Conservation (phyloP, 768 basidiomycete genomes). For the Gloeostereum incarnatum region DNA sequence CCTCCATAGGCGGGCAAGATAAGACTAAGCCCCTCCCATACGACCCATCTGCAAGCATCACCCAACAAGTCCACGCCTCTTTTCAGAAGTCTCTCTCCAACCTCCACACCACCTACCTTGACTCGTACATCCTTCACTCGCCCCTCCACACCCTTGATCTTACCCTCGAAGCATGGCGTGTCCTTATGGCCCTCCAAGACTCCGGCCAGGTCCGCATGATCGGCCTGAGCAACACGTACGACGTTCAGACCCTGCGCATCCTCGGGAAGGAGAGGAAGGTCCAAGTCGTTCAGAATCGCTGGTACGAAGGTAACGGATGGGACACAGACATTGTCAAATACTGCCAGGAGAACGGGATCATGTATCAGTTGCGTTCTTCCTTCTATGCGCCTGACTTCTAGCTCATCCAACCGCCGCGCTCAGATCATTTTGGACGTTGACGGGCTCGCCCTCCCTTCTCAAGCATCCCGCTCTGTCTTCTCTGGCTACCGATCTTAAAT, state of each 20-base stretch:
- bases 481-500: slow-evolving; percentile 34
- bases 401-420: slow-evolving; percentile 5
- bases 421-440: slow-evolving; percentile 84
- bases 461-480: slow-evolving; percentile 32
- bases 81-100: slow-evolving; percentile 57
- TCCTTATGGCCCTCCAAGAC: slow-evolving; percentile 52
- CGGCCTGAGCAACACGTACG: slow-evolving; percentile 75
- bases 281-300: slow-evolving; percentile 76
- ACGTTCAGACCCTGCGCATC: slow-evolving; percentile 41
- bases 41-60: slow-evolving; percentile 39
- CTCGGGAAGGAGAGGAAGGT: slow-evolving; percentile 47
- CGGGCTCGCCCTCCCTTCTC: slow-evolving; percentile 63
- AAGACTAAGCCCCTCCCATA: slow-evolving; percentile 64
- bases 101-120: slow-evolving; percentile 64
- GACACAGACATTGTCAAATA: slow-evolving; percentile 55
- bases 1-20: slow-evolving; percentile 69
- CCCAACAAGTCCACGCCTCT: slow-evolving; percentile 53
- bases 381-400: too few species aligned
- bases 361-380: slow-evolving; percentile 76
- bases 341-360: slow-evolving; percentile 52
- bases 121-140: slow-evolving; percentile 73
- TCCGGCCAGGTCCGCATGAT: slow-evolving; percentile 55
- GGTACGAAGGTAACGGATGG: slow-evolving; percentile 78
- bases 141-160: slow-evolving; percentile 49
- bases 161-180: slow-evolving; percentile 64